These are phyloP conservation scores for Fusarium aywerte DNA, from an alignment of 2,329 filamentous ascomycete species.

Conservation along the genomic window DNA sequence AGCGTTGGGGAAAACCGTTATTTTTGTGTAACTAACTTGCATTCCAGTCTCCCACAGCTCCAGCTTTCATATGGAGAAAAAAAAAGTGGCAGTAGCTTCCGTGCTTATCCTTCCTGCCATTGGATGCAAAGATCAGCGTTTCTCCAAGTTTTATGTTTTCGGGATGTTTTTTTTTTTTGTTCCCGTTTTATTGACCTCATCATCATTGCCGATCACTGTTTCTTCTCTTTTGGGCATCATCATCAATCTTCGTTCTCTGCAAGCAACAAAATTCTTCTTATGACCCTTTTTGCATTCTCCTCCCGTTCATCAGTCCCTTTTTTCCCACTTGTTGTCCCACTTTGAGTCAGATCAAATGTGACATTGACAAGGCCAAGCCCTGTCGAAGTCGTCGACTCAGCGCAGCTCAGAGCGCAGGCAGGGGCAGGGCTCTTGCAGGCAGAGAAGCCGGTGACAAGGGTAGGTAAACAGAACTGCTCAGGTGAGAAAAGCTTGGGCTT, in stretches of 20 bases:
- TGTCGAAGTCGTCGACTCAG: not conserved
- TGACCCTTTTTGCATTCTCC: not conserved
- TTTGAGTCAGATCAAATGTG: conserved; percentile 9
- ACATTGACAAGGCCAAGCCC: not conserved
- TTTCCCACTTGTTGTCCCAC: conserved; percentile 22
- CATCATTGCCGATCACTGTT: conserved; percentile 4
- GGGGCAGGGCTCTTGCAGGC: conserved; percentile 26
- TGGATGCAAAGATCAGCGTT: conserved; percentile 35
- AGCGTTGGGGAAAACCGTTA: conserved; percentile 18
- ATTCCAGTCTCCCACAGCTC: conserved; percentile 7
- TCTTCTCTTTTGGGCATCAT: not conserved
- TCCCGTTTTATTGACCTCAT: conserved; percentile 25
- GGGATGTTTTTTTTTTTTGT: conserved; percentile 3
- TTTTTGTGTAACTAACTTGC: conserved; percentile 3
- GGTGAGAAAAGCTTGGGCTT: conserved; percentile 12
- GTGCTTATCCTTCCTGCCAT: conserved; percentile 14
- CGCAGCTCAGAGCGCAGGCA: not conserved
- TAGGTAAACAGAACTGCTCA: not conserved
- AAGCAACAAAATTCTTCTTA: not conserved
- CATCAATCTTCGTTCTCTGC: not conserved
- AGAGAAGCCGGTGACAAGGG: conserved; percentile 30
- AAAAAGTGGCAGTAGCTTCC: not conserved
- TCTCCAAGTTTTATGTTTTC: not conserved
- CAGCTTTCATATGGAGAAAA: conserved; percentile 32
- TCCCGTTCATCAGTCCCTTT: conserved; percentile 7